phyloP scores from a whole-genome alignment of 75 land plant genomes.

The Picea glauca region DNA sequence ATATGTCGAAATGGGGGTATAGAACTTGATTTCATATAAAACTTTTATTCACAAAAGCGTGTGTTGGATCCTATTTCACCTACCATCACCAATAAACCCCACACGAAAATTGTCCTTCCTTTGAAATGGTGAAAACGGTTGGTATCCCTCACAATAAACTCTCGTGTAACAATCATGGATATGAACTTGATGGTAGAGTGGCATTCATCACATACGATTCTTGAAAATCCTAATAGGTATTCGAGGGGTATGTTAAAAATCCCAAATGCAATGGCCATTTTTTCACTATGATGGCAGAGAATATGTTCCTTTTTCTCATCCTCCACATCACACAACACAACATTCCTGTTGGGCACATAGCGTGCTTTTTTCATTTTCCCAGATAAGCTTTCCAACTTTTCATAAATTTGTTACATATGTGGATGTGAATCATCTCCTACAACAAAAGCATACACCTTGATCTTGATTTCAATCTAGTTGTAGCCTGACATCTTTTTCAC shows the following conservation, averaged over 20 bases:
- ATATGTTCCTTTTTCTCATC: constrained; percentile 21
- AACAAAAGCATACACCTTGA: constrained; percentile 21
- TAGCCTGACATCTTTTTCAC: constrained; percentile 23
- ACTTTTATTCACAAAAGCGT: no score
- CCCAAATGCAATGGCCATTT: constrained; percentile 30
- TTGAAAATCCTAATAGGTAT: constrained; percentile 18
- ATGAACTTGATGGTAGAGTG: constrained; percentile 15
- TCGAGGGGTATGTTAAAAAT: constrained; percentile 9
- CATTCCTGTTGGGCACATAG: constrained; percentile 15
- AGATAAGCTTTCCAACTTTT: constrained; percentile 21
- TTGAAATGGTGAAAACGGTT: constrained; percentile 14
- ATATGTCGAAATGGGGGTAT: no score
- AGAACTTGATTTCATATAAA: no score
- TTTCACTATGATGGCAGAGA: constrained; percentile 27
- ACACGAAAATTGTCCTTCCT: constrained; percentile 9
- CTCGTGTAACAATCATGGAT: constrained; percentile 10
- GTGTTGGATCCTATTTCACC: background rate
- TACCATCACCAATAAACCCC: constrained; percentile 8
- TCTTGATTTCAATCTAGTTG: constrained; percentile 24
- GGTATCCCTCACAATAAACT: constrained; percentile 12
- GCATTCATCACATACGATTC: constrained; percentile 15
- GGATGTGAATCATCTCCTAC: constrained; percentile 29
- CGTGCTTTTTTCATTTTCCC: constrained; percentile 15
- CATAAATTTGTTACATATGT: constrained; percentile 13
- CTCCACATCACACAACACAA: constrained; percentile 16